Conservation (phyloP, 768 basidiomycete species). For the Russula lepida region DNA sequence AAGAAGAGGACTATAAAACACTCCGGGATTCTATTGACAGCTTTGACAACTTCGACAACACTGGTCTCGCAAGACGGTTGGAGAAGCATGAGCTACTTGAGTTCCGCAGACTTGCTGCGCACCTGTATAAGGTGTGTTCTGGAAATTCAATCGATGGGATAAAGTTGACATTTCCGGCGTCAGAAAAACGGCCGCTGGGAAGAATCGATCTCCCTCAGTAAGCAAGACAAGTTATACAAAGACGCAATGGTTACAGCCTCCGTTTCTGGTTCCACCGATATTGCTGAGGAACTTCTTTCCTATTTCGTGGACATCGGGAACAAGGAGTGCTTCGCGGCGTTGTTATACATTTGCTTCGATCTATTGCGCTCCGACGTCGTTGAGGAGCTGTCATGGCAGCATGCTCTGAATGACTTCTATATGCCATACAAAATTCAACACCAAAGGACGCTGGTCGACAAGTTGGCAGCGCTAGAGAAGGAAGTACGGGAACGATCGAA, state of each 20-base stretch:
- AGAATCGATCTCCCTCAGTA: conserved; percentile 89
- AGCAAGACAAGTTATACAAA: conserved; percentile 95
- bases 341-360: conserved; percentile 91
- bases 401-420: conserved; percentile 92
- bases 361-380: conserved; percentile 88
- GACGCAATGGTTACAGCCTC: conserved; percentile 94
- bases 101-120: conserved; percentile 90
- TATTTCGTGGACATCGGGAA: conserved; percentile 99
- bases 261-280: conserved; percentile 71
- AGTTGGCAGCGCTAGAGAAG: conserved; percentile 74
- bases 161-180: neutral
- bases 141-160: neutral
- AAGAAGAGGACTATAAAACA: conserved; percentile 98
- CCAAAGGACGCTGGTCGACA: conserved; percentile 70
- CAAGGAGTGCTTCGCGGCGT: conserved; percentile 92
- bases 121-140: conserved; percentile 78
- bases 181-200: conserved; percentile 96
- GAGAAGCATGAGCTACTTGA: conserved; percentile 90
- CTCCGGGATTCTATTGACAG: conserved; percentile 96
- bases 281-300: conserved; percentile 88
- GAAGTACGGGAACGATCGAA: conserved; percentile 81
- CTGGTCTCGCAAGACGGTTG: conserved; percentile 73
- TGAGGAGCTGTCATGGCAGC: conserved; percentile 93
- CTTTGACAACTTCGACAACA: conserved; percentile 96
- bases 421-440: conserved; percentile 95